Conservation (phyloP, 345 rosid genomes). For the Aurinia saxatilis region DNA sequence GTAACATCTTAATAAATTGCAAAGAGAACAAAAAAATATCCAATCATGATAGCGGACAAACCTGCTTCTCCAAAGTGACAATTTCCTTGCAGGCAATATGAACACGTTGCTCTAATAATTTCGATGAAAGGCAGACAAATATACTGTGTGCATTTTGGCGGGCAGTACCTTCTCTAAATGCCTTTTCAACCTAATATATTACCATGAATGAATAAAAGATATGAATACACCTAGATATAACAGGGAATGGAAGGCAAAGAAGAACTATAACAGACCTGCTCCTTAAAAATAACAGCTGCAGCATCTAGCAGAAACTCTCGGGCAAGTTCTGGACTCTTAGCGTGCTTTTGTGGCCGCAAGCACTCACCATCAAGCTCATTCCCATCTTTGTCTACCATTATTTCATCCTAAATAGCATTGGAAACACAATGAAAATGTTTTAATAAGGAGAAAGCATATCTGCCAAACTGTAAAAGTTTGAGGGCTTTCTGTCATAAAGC, state of each 20-base stretch:
- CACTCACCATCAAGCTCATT: slow-evolving; percentile 97
- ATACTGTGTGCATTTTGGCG: slow-evolving; percentile 98
- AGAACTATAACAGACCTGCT: slow-evolving; percentile 54
- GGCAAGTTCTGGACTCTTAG: slow-evolving; percentile 99
- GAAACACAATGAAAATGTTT: not conserved
- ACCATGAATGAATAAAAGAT: not conserved
- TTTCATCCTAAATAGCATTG: slow-evolving; percentile 62
- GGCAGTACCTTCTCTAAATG: slow-evolving; percentile 95
- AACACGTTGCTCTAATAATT: slow-evolving; percentile 80
- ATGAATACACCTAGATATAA: slow-evolving; percentile 1
- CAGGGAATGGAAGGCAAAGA: not conserved
- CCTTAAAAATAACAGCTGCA: slow-evolving; percentile 89
- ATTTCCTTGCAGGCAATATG: slow-evolving; percentile 98
- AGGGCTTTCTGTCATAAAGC: slow-evolving; percentile 5
- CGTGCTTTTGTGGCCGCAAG: slow-evolving; percentile 97
- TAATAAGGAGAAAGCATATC: slow-evolving; percentile 2
- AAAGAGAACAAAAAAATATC: not conserved
- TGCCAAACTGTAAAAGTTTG: not conserved
- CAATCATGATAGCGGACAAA: slow-evolving; percentile 19
- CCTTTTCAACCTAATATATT: slow-evolving; percentile 82
- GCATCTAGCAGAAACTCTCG: slow-evolving; percentile 99
- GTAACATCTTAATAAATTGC: not conserved
- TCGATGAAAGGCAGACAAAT: slow-evolving; percentile 80
- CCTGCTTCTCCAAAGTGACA: slow-evolving; percentile 90
- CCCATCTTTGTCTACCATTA: slow-evolving; percentile 88